Evolutionary conservation across 495 filamentous ascomycete species (phyloP).

Genomic region (Xylaria bambusicola): DNA sequence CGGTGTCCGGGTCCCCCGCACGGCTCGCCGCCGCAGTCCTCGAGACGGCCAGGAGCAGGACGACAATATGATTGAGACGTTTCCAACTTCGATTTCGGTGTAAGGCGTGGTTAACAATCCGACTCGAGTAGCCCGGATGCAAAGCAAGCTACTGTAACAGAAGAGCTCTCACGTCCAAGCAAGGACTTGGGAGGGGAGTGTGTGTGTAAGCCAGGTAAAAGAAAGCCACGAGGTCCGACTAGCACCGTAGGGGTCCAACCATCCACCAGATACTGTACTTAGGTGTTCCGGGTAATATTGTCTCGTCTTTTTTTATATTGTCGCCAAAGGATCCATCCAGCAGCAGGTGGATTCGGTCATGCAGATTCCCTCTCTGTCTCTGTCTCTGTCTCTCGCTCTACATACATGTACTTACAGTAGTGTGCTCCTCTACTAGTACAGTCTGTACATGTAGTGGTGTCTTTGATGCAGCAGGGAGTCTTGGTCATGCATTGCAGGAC

Average conservation of each 20-base stretch:
- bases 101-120: not conserved
- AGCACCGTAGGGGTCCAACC: not conserved
- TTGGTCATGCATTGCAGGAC: constrained; percentile 15
- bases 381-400: too few relatives aligned
- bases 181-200: too few relatives aligned
- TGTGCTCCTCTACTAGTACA: too few relatives aligned
- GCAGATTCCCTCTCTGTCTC: constrained; percentile 5
- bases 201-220: not conserved
- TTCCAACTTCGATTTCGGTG: constrained; percentile 18
- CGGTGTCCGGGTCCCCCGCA: constrained; percentile 12
- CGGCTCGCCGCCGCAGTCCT: constrained; percentile 7
- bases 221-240: constrained; percentile 2
- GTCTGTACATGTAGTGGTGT: not conserved
- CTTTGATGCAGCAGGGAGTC: constrained; percentile 12
- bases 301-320: not conserved
- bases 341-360: constrained; percentile 16
- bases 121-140: not conserved
- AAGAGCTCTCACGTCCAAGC: not conserved
- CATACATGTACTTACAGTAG: too few relatives aligned
- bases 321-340: not conserved
- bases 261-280: too few relatives aligned
- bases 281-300: constrained; percentile 7
- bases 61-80: not conserved
- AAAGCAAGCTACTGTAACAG: not conserved
- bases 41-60: constrained; percentile 6